Percentiles rank a stretch among this genome's conserved stretches.
Evolutionary conservation across 2,329 filamentous ascomycete genomes (phyloP).

Genomic region (Fusarium continuum): DNA sequence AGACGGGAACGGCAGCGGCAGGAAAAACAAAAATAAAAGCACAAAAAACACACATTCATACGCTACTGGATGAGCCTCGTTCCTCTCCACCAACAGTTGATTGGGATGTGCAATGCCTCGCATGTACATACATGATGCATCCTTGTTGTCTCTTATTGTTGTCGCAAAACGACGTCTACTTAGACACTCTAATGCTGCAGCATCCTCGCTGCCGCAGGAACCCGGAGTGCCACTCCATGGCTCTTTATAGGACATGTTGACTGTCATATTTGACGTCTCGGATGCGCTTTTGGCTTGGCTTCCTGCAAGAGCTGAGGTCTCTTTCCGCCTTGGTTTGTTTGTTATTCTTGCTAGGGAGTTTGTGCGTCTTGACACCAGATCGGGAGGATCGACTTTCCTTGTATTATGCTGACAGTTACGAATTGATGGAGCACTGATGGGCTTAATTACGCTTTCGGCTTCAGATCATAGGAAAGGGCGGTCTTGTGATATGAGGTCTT

Average conservation of each 20-base stretch:
- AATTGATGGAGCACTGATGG: too few relatives aligned
- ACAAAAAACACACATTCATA: slow-evolving; percentile 6
- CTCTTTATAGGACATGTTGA: not conserved
- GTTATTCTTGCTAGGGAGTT: not conserved
- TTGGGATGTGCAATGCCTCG: slow-evolving; percentile 11
- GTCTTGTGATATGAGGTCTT: too few relatives aligned
- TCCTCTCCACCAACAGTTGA: slow-evolving; percentile 10
- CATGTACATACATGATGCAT: slow-evolving; percentile 13
- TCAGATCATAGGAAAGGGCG: too few relatives aligned
- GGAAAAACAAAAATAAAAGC: slow-evolving; percentile 9
- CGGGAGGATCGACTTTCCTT: not conserved
- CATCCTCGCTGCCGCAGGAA: slow-evolving; percentile 34
- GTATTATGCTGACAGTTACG: not conserved
- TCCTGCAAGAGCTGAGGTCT: slow-evolving; percentile 3
- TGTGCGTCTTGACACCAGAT: not conserved
- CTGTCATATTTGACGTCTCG: slow-evolving; percentile 14
- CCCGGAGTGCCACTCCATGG: slow-evolving; percentile 25
- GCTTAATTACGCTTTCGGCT: too few relatives aligned
- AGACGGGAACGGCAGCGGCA: slow-evolving; percentile 7
- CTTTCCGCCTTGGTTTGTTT: not conserved
- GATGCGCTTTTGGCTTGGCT: slow-evolving; percentile 10
- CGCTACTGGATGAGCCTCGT: slow-evolving; percentile 18
- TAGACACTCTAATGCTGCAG: slow-evolving; percentile 9
- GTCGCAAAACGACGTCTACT: slow-evolving; percentile 7
- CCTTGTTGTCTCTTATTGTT: slow-evolving; percentile 25